These are phyloP conservation scores for Trichoderma reesei DNA, from an alignment of 495 filamentous ascomycete genomes.

Conservation along the genomic window DNA sequence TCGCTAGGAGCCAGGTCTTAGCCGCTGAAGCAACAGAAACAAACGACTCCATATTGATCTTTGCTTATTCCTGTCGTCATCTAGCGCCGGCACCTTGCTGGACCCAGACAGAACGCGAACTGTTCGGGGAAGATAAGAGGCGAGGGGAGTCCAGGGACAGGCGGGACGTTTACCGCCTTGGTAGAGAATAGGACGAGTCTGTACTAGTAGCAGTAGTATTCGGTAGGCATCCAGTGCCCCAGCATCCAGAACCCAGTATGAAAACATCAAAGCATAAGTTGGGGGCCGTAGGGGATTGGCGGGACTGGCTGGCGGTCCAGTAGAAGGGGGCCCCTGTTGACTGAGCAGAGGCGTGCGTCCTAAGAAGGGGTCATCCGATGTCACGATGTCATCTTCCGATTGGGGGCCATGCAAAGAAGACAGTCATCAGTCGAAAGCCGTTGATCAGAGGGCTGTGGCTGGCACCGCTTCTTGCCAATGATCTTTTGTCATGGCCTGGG, in stretches of 20 bases:
- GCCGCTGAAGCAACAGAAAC: background rate
- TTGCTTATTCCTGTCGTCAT: background rate
- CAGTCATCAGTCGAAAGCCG: background rate
- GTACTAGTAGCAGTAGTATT: background rate
- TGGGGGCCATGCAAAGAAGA: conserved; percentile 1
- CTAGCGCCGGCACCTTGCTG: conserved; percentile 1
- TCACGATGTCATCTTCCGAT: conserved; percentile 4
- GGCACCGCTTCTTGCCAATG: background rate
- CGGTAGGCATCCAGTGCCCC: background rate
- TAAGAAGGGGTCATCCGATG: conserved; percentile 5
- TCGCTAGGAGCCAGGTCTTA: background rate
- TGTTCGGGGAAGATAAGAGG: background rate
- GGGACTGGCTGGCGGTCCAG: background rate
- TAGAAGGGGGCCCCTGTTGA: too few relatives aligned
- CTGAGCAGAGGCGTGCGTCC: too few relatives aligned
- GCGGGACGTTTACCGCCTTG: background rate
- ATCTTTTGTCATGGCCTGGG: background rate
- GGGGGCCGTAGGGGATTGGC: background rate
- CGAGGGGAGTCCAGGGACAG: background rate
- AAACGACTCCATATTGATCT: background rate
- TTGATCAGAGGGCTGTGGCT: conserved; percentile 5
- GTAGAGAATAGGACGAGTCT: background rate
- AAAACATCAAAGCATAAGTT: too few relatives aligned
- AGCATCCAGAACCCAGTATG: background rate
- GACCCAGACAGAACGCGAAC: background rate